A percentile compares a stretch with the other conserved stretches of the same genome.
These are phyloP conservation scores for Xylaria curta DNA, from an alignment of 495 filamentous ascomycete genomes.

Conservation along the genomic window DNA sequence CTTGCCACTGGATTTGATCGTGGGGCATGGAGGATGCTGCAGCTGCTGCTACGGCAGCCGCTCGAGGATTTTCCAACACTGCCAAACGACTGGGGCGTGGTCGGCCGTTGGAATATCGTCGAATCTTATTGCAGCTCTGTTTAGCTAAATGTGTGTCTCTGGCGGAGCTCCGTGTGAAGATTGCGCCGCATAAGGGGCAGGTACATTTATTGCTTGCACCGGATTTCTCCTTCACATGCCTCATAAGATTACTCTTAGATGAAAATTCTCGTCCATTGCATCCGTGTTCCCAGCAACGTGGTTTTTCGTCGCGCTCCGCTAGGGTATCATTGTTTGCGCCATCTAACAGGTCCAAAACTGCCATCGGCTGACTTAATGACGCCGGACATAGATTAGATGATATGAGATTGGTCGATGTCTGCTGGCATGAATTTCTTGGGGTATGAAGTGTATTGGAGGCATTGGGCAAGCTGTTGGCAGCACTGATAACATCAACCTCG, in stretches of 20 bases:
- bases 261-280: slow-evolving; percentile 96
- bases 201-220: slow-evolving; percentile 83
- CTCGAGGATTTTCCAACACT: slow-evolving; percentile 38
- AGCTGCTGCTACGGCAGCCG: slow-evolving; percentile 39
- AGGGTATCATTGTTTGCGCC: slow-evolving; percentile 18
- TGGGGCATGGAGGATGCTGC: slow-evolving; percentile 31
- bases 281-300: slow-evolving; percentile 95
- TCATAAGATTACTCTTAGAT: slow-evolving; percentile 89
- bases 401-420: slow-evolving; percentile 10
- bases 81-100: slow-evolving; percentile 40
- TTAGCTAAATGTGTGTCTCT: slow-evolving; percentile 78
- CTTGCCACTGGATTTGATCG: slow-evolving; percentile 36
- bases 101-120: slow-evolving; percentile 41
- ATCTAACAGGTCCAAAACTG: slow-evolving; percentile 6
- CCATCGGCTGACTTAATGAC: slow-evolving; percentile 9
- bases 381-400: background rate
- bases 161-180: slow-evolving; percentile 89
- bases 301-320: slow-evolving; percentile 54
- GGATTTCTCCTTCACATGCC: slow-evolving; percentile 89
- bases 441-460: slow-evolving; percentile 4
- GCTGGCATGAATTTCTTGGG: background rate
- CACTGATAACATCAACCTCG: background rate
- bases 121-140: slow-evolving; percentile 42
- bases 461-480: background rate
- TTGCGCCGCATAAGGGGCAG: slow-evolving; percentile 85